Base-by-base conservation (phyloP, 2,329 filamentous ascomycete species). In the Sporothrix dimorphospora region DNA sequence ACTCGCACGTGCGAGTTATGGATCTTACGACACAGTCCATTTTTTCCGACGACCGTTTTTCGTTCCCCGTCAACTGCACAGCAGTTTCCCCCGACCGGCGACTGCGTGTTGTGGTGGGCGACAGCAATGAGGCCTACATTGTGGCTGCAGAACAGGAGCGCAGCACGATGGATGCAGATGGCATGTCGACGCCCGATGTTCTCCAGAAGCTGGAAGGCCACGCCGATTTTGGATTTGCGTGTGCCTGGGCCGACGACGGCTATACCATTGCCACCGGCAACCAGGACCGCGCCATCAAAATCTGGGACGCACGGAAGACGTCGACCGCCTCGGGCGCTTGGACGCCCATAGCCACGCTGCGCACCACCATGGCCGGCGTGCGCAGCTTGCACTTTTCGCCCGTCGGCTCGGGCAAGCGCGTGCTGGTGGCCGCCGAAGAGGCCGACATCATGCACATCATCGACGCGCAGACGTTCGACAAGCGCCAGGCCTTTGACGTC, bases 261-360 rank as follows among this genome's bases (percentile, higher is more conserved):
- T 89, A 90, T 82, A 91, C 90, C 14, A 86, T 94, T 24, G 92
- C 92, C 14, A 94, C 92, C 0, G 92, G 90, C 27, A 91, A 91
- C 74, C 92, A 95, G 79, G 92, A 95, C 79, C 90, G 87, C 78
- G 86, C 85, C 38, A 85, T 94, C 75, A 89, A 90, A 75, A 88
- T 95, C 66, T 94, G 91, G 89, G 92, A 95, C 78, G 90, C 92
- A 8, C 87, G 92, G 9, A 89, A 87, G 70, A 93, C 91, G 90
- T 85, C 81, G 59, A 82, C 85, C 71, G 85, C 85, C 9, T 81
- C 85, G 4, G 88, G 88, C 6, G 71, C 78, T 27, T 81, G 83
- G 68, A 81, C 75, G 1, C 84, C 88, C 0, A 76, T 91, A 9
- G 83, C 83, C 21, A 86, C 86, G 12, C 82, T 94, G 30, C 83